Percentiles rank a stretch among this genome's conserved stretches.
Conservation (phyloP, 2,329 filamentous ascomycete species). For the Phoma herbarum region DNA sequence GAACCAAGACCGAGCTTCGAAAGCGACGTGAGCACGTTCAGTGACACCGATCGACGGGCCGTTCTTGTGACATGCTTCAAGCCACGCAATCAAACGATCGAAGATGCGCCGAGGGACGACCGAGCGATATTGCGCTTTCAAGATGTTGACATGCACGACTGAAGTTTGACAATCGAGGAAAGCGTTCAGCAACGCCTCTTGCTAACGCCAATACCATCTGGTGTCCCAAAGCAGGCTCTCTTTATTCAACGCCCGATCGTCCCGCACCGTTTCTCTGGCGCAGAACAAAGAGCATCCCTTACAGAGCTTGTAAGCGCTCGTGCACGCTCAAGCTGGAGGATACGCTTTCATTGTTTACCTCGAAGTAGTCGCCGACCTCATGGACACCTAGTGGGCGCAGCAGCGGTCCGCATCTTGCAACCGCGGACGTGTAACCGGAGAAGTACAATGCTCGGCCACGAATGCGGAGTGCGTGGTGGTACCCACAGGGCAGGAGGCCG, state of each 20-base stretch:
- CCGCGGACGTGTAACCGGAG: slow-evolving; percentile 4
- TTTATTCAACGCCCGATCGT: slow-evolving; percentile 4
- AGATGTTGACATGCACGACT: neutral
- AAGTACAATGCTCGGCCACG: neutral
- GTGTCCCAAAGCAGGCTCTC: neutral
- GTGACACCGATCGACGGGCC: slow-evolving; percentile 9
- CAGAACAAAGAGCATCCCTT: neutral
- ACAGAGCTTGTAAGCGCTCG: neutral
- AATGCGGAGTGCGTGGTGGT: neutral
- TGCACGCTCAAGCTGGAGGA: neutral
- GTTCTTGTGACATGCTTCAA: slow-evolving; percentile 1
- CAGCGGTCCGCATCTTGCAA: slow-evolving; percentile 3
- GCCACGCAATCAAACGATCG: slow-evolving; percentile 5
- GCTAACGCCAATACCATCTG: neutral
- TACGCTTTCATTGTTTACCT: neutral
- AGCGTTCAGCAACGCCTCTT: neutral
- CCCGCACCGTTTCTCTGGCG: neutral
- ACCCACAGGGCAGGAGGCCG: neutral
- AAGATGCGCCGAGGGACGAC: too few species aligned
- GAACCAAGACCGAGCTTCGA: slow-evolving; percentile 5
- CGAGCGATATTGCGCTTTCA: too few species aligned
- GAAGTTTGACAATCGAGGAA: neutral
- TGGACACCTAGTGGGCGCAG: neutral
- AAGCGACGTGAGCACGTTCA: neutral
- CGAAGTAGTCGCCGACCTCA: neutral